Base-by-base conservation (phyloP, 2,329 filamentous ascomycete genomes). In the Lasiodiplodia citricola region DNA sequence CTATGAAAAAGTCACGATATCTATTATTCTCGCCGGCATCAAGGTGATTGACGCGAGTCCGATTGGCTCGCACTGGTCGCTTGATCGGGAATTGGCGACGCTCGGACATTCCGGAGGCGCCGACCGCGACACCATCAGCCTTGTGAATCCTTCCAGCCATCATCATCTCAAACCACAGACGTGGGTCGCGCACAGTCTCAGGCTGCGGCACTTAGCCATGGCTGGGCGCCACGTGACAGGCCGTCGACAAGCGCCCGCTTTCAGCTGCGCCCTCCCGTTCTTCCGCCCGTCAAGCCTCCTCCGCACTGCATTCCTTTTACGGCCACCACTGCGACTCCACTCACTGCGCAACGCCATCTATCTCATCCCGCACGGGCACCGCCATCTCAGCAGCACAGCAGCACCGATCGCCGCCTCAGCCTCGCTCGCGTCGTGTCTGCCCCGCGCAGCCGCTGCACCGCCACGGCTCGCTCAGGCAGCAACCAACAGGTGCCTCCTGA, bases 281-380 rank as follows among this genome's bases (percentile, higher is more conserved):
- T 28, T 21, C 37, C 38, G 21, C 10, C 52, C 13, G 23, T 23
- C n/a, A 37, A 16, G 31, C 52, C 56, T 58, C 35, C 54, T 37
- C 56, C 66, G 44, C 56, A 62, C 66, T 54, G 50, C 56, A 68
- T 68, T 52, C 66, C 66, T 56, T 6, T 68, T 67, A n/a, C 18
- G 65, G 65, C 18, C 41, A 67, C 52, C 65, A 52, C n/a, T 60
- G 65, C 65, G 65, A 66, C 54, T 51, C 51, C 54, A 25, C 44
- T 38, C 31, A 35, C 18, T 25, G 25, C 55, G 38, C 37, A 35
- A 16, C 52, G 35, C n/a, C 5, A 44, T 7, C 41, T 18, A 44
- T 18, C 41, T 44, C 44, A 21, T 21, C 44, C 7, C 44, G 44
- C 44, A 3, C 44, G 1, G 44, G n/a, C 18, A 18, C 44, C 4